Evolutionary conservation across 805 yeast species (phyloP).

Genomic region (Metschnikowia cubensis): DNA sequence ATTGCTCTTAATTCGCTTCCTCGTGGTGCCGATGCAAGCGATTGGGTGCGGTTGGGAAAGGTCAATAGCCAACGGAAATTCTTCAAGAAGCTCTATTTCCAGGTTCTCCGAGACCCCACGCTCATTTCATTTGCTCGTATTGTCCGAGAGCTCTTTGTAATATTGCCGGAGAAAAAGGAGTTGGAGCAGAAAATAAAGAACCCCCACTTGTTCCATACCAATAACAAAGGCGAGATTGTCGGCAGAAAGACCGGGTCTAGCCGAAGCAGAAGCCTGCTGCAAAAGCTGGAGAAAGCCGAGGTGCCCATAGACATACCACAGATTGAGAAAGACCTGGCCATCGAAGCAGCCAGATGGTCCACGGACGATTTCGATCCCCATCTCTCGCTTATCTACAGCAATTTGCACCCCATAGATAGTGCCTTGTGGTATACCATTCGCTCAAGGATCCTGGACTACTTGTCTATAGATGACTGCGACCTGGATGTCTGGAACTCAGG

Average conservation of each 20-base stretch:
- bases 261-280: conserved; percentile 9
- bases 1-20: conserved; percentile 50
- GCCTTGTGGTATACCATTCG: conserved; percentile 62
- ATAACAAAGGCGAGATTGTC: conserved; percentile 28
- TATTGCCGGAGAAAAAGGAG: conserved; percentile 38
- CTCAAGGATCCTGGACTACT: conserved; percentile 61
- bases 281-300: conserved; percentile 17
- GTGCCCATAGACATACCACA: conserved; percentile 27
- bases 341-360: conserved; percentile 52
- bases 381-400: conserved; percentile 65
- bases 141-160: conserved; percentile 55
- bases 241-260: conserved; percentile 18
- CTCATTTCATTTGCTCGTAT: conserved; percentile 51
- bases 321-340: conserved; percentile 43
- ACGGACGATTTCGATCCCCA: conserved; percentile 62
- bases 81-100: conserved; percentile 53
- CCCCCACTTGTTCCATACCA: conserved; percentile 38
- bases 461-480: conserved; percentile 46
- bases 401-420: conserved; percentile 59
- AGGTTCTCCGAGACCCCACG: conserved; percentile 42
- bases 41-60: conserved; percentile 39
- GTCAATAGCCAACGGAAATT: conserved; percentile 46
- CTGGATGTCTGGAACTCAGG: conserved; percentile 29
- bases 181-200: conserved; percentile 31
- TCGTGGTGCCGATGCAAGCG: conserved; percentile 29